Percentiles rank a stretch among this genome's conserved stretches.
These are phyloP conservation scores for Aspergillus hortae DNA, from an alignment of 2,329 filamentous ascomycete species.

Conservation along the genomic window DNA sequence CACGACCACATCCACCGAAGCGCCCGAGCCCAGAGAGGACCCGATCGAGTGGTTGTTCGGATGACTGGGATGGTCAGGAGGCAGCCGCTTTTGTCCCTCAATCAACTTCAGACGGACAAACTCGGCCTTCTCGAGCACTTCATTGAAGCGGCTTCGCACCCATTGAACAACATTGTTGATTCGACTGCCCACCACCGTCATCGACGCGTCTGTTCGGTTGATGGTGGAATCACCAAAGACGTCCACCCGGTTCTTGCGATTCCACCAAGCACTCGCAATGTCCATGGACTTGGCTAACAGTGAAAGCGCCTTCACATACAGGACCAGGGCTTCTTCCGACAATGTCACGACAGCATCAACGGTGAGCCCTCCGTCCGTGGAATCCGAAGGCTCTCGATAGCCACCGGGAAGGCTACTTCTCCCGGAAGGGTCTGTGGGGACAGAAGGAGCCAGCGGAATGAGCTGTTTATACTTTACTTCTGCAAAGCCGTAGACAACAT, in stretches of 20 bases:
- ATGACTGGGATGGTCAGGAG: constrained; percentile 79
- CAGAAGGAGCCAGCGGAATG: constrained; percentile 78
- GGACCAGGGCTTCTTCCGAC: constrained; percentile 88
- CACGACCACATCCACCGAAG: constrained; percentile 73
- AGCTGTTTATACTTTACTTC: constrained; percentile 98
- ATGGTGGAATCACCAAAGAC: constrained; percentile 43
- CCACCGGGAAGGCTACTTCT: constrained; percentile 27
- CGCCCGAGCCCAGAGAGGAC: constrained; percentile 56
- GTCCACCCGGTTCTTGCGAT: constrained; percentile 68
- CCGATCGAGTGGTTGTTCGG: constrained; percentile 70
- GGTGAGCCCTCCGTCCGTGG: constrained; percentile 74
- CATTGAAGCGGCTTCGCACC: constrained; percentile 92
- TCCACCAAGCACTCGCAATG: constrained; percentile 90
- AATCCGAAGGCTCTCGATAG: constrained; percentile 38
- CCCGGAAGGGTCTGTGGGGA: constrained; percentile 31
- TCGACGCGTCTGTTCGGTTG: constrained; percentile 44
- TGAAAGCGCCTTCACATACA: constrained; percentile 92
- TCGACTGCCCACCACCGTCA: constrained; percentile 58
- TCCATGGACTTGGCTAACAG: constrained; percentile 94
- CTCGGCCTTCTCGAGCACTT: constrained; percentile 93
- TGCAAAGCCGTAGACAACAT: constrained; percentile 95
- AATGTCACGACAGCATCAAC: constrained; percentile 79
- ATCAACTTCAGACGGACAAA: constrained; percentile 84
- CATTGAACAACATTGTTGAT: constrained; percentile 95
- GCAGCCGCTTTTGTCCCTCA: constrained; percentile 79